Base-by-base conservation (phyloP, 2,329 filamentous ascomycete genomes). In the Neonectria coccinea region DNA sequence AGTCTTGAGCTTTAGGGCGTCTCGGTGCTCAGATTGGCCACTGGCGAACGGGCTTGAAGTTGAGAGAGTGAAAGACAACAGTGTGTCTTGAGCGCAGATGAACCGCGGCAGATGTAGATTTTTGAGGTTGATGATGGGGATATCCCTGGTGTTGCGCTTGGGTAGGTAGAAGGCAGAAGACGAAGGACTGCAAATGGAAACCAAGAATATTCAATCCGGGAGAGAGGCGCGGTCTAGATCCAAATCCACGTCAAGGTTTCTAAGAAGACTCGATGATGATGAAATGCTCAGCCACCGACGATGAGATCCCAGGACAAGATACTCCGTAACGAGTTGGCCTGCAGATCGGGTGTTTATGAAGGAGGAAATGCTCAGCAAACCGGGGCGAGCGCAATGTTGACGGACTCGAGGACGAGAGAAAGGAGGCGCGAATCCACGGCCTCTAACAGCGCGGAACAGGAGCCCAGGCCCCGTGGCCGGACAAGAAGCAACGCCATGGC, bases 401-500 rank as follows among this genome's bases (percentile, higher is more conserved):
- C 12, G 2, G 31, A 33, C 12, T 14, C 1, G n/a, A 14, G 14
- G n/a, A 20, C 10, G 29, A 29, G n/a, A 51, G 48, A 20, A 11
- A 33, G 39, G 33, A n/a, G 44, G 50, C 44, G 56, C 36, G 41
- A 51, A 14, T 53, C 44, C 22, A 27, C 27, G 45, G 14, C 33
- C 4, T 29, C 7, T 44, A 3, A 45, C 44, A 36, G 33, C 16
- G 12, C 47, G 52, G 16, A 33, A 52, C 31, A 48, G 41, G 44
- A 44, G 47, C 36, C 56, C 48, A 42, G n/a, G 39, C n/a, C n/a
- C 39, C 48, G 27, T 11, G 44, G 33, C 44, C 12, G 25, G 48
- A 59, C 51, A 44, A 51, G 52, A 29, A 33, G 53, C 4, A 45
- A 44, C 44, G 53, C 22, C 59, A 62, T 62, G 44, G 27, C 20